These are phyloP conservation scores for Candida coquimbonensis DNA, from an alignment of 805 yeast genomes.

Conservation along the genomic window DNA sequence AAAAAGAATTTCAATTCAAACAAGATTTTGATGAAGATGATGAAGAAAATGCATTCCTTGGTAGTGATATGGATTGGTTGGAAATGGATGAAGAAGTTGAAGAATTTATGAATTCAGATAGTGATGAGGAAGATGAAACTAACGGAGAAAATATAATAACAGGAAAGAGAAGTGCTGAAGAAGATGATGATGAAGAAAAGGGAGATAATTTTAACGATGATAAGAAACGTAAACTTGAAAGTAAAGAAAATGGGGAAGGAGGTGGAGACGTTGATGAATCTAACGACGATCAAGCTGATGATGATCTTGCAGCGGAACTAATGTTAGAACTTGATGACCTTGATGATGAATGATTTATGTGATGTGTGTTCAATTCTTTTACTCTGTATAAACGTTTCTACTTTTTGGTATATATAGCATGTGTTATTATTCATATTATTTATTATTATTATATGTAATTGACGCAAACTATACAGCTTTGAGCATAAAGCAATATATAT, in stretches of 20 bases:
- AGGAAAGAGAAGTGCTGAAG: background rate
- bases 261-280: conserved; percentile 15
- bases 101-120: conserved; percentile 40
- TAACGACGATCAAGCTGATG: conserved; percentile 23
- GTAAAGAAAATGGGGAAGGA: background rate
- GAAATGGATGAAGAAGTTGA: conserved; percentile 43
- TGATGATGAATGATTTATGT: conserved; percentile 1
- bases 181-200: conserved; percentile 2
- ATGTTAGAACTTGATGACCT: conserved; percentile 22
- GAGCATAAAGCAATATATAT: too few relatives aligned
- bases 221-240: conserved; percentile 12
- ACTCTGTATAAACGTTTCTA: too few relatives aligned
- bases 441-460: background rate
- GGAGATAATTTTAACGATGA: conserved; percentile 14
- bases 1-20: conserved; percentile 7
- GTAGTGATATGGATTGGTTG: conserved; percentile 24
- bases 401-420: background rate
- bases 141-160: conserved; percentile 4
- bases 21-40: conserved; percentile 33
- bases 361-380: too few relatives aligned
- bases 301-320: conserved; percentile 26
- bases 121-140: conserved; percentile 22
- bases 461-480: too few relatives aligned
- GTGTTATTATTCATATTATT: background rate
- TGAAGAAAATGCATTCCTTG: conserved; percentile 32